Conservation (phyloP, 768 basidiomycete species). For the Naganishia onofrii region DNA sequence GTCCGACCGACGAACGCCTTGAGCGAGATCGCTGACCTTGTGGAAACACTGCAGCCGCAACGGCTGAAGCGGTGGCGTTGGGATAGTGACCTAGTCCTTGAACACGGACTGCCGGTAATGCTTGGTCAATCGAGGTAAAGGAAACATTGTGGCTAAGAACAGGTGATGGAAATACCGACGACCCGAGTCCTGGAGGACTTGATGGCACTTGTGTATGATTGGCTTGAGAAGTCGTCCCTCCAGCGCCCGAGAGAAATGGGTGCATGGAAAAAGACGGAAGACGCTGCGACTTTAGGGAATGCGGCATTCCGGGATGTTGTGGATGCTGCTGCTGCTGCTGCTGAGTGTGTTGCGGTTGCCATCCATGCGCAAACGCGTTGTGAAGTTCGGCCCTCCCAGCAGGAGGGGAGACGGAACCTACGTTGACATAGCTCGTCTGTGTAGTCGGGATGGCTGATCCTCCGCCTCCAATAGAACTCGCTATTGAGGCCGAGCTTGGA, state of each 20-base stretch:
- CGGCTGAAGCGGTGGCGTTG: background rate
- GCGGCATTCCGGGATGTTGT: slow-evolving; percentile 4
- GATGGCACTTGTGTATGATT: slow-evolving; percentile 4
- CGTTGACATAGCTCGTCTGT: slow-evolving; percentile 27
- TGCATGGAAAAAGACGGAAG: slow-evolving; percentile 21
- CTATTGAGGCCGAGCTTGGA: slow-evolving; percentile 12
- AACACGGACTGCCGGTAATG: slow-evolving; percentile 13
- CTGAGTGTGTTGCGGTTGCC: slow-evolving; percentile 9
- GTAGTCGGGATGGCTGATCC: slow-evolving; percentile 9
- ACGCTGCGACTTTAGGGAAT: background rate
- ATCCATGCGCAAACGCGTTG: slow-evolving; percentile 18
- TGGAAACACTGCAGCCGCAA: background rate
- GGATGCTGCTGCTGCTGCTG: background rate
- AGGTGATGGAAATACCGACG: slow-evolving; percentile 6
- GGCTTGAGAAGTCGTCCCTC: background rate
- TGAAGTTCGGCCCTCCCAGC: background rate
- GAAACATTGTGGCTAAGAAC: slow-evolving; percentile 27
- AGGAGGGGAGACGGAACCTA: slow-evolving; percentile 7
- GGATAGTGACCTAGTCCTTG: slow-evolving; percentile 2
- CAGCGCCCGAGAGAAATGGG: slow-evolving; percentile 1
- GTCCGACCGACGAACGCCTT: slow-evolving; percentile 30
- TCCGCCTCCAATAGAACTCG: background rate
- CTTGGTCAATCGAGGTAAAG: slow-evolving; percentile 24
- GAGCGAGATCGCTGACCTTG: slow-evolving; percentile 26
- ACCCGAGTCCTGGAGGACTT: slow-evolving; percentile 15